phyloP scores from a whole-genome alignment of 495 filamentous ascomycete genomes.

The Durotheca rogersii region DNA sequence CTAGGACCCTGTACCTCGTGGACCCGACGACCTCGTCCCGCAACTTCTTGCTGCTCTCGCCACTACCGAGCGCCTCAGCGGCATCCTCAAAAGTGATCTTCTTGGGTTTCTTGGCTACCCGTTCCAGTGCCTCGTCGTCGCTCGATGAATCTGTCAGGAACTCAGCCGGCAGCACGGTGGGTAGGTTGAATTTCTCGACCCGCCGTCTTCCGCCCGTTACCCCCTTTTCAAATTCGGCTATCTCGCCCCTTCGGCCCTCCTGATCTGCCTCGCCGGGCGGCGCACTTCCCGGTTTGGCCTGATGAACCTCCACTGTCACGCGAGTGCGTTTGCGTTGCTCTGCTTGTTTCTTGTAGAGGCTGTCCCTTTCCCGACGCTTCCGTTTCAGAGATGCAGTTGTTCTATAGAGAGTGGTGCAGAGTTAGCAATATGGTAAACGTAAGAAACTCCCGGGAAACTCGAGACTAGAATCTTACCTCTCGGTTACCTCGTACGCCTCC shows the following conservation, averaged over 20 bases:
- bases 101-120: conserved; percentile 31
- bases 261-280: conserved; percentile 5
- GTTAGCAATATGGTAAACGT: conserved; percentile 9
- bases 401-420: conserved; percentile 19
- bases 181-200: conserved; percentile 35
- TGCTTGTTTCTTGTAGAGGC: conserved; percentile 48
- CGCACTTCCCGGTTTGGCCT: background rate
- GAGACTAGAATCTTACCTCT: conserved; percentile 37
- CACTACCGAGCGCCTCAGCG: conserved; percentile 26
- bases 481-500: conserved; percentile 42
- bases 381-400: conserved; percentile 44
- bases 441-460: background rate
- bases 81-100: conserved; percentile 39
- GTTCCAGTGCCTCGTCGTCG: conserved; percentile 35
- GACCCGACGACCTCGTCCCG: conserved; percentile 43
- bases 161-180: conserved; percentile 46
- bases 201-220: conserved; percentile 22
- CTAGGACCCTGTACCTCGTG: conserved; percentile 46
- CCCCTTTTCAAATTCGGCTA: conserved; percentile 22
- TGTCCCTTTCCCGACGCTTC: conserved; percentile 49
- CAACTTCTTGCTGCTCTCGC: conserved; percentile 25
- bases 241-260: conserved; percentile 2
- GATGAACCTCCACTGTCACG: conserved; percentile 13
- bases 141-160: conserved; percentile 46
- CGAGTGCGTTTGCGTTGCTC: conserved; percentile 40